These are phyloP conservation scores for Pseudogymnoascus sp. DNA, from an alignment of 2,329 filamentous ascomycete species.

Conservation along the genomic window DNA sequence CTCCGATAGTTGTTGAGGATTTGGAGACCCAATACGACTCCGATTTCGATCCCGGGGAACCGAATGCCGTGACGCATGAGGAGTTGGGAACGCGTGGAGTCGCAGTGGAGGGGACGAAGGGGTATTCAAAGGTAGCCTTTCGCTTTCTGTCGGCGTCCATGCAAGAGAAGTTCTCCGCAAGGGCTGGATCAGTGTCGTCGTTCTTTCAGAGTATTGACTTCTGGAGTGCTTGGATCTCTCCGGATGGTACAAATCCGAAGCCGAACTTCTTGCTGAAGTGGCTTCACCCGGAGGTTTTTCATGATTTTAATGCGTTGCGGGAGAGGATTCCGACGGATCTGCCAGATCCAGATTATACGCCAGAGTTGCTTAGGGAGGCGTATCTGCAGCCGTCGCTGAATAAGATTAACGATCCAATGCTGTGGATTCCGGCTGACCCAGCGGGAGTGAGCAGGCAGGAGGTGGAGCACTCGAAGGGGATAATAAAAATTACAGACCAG, in stretches of 20 bases:
- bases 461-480: slow-evolving; percentile 44
- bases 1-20: neutral
- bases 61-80: slow-evolving; percentile 18
- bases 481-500: slow-evolving; percentile 54
- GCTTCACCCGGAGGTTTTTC: slow-evolving; percentile 53
- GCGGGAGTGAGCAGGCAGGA: slow-evolving; percentile 52
- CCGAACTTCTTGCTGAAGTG: slow-evolving; percentile 43
- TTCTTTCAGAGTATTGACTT: slow-evolving; percentile 18
- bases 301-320: slow-evolving; percentile 43
- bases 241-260: slow-evolving; percentile 31
- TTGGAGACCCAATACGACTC: slow-evolving; percentile 31
- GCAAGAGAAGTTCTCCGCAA: neutral
- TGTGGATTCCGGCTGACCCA: slow-evolving; percentile 53
- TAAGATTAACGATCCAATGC: slow-evolving; percentile 46
- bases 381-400: slow-evolving; percentile 45
- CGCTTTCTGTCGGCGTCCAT: slow-evolving; percentile 13
- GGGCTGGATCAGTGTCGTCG: neutral
- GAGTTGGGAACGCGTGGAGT: slow-evolving; percentile 17
- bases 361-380: slow-evolving; percentile 40
- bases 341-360: slow-evolving; percentile 40
- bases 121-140: slow-evolving; percentile 21
- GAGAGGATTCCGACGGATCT: slow-evolving; percentile 44
- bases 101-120: slow-evolving; percentile 15
- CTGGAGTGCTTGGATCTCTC: slow-evolving; percentile 24
- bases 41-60: slow-evolving; percentile 25